These are phyloP conservation scores for Pleurotus eryngii DNA, from an alignment of 768 basidiomycete genomes.

Conservation along the genomic window DNA sequence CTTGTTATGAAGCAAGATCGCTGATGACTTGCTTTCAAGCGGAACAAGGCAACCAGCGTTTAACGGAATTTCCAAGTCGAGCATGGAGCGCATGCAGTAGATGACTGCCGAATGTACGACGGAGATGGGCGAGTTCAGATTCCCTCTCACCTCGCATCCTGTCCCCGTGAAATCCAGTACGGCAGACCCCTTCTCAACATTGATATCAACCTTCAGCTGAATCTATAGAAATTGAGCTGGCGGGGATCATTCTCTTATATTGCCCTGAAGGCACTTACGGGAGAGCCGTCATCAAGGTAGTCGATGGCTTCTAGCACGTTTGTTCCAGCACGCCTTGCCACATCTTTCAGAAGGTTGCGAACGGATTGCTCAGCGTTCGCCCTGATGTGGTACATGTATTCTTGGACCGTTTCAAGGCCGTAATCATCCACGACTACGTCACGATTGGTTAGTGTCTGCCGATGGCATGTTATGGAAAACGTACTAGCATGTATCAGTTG, in stretches of 20 bases:
- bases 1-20: background rate
- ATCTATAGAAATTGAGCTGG: constrained; percentile 43
- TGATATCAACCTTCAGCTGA: constrained; percentile 70
- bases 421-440: constrained; percentile 80
- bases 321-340: constrained; percentile 64
- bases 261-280: constrained; percentile 40
- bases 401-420: constrained; percentile 79
- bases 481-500: constrained; percentile 78
- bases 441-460: constrained; percentile 9
- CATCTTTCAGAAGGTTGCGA: constrained; percentile 73
- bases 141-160: constrained; percentile 79
- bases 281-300: constrained; percentile 85
- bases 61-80: constrained; percentile 83
- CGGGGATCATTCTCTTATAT: background rate
- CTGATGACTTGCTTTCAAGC: constrained; percentile 55
- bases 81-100: constrained; percentile 86
- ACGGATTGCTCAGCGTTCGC: constrained; percentile 87
- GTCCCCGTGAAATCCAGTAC: constrained; percentile 84
- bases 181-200: constrained; percentile 71
- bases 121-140: constrained; percentile 81
- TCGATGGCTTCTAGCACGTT: constrained; percentile 71
- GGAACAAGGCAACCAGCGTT: constrained; percentile 94
- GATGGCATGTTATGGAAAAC: constrained; percentile 16
- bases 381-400: constrained; percentile 91
- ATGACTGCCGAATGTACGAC: constrained; percentile 88